Conservation (phyloP, 768 basidiomycete genomes). For the Artomyces pyxidatus region DNA sequence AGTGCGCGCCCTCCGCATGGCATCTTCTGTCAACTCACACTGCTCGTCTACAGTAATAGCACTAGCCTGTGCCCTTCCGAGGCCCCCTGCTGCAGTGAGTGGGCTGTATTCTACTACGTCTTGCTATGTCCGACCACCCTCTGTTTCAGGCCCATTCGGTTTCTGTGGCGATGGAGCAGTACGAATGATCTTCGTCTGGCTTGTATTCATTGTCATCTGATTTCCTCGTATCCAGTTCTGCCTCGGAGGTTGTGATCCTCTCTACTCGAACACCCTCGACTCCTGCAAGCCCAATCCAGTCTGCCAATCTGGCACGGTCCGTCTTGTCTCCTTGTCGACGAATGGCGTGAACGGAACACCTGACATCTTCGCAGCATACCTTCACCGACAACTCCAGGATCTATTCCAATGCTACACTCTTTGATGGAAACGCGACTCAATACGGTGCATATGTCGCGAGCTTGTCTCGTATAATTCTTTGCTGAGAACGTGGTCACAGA, state of each 20-base stretch:
- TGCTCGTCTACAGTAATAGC: constrained; percentile 24
- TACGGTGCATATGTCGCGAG: constrained; percentile 38
- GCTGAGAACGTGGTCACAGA: constrained; percentile 30
- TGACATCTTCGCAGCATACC: constrained; percentile 35
- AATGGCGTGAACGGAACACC: neutral
- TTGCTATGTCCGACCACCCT: neutral
- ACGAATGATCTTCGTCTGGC: constrained; percentile 17
- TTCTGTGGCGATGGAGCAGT: constrained; percentile 42
- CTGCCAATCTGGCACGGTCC: constrained; percentile 54
- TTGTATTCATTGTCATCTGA: neutral
- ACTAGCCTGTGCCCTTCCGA: constrained; percentile 29
- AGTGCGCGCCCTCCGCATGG: neutral
- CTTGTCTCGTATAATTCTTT: neutral
- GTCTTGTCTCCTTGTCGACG: constrained; percentile 1
- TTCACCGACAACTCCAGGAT: constrained; percentile 62
- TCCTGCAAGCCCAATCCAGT: constrained; percentile 70
- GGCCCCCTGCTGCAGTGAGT: constrained; percentile 39
- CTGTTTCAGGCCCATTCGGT: constrained; percentile 39
- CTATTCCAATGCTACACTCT: constrained; percentile 55
- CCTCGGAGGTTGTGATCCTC: constrained; percentile 81
- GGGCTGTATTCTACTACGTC: neutral
- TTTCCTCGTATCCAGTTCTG: constrained; percentile 46
- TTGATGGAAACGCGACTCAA: constrained; percentile 63
- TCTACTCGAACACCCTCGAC: constrained; percentile 49
- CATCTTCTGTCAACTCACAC: neutral